phyloP scores from a whole-genome alignment of 1,139 yeast genomes.

The Spathaspora jeffriesii region DNA sequence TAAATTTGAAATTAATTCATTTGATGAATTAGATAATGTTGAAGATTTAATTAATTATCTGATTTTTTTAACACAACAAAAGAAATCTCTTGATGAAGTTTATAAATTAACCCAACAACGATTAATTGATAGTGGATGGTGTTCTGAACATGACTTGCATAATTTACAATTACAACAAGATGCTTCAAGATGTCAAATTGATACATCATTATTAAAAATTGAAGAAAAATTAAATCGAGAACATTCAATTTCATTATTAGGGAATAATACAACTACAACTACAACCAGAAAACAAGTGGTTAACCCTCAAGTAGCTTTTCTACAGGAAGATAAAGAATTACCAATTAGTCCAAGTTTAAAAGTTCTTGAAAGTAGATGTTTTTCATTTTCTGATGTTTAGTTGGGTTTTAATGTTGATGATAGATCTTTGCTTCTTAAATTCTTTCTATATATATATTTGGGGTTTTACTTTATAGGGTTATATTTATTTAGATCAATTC shows the following conservation, averaged over 20 bases:
- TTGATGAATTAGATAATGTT: slow-evolving; percentile 26
- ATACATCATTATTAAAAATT: slow-evolving; percentile 32
- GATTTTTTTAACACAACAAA: slow-evolving; percentile 30
- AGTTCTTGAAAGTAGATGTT: slow-evolving; percentile 25
- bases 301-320: background rate
- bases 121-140: slow-evolving; percentile 44
- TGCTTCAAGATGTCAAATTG: slow-evolving; percentile 29
- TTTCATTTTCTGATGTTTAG: slow-evolving; percentile 21
- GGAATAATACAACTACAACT: slow-evolving; percentile 1
- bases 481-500: slow-evolving; percentile 2
- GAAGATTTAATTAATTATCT: slow-evolving; percentile 35
- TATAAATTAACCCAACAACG: slow-evolving; percentile 36
- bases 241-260: slow-evolving; percentile 23
- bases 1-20: slow-evolving; percentile 14
- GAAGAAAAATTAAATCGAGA: slow-evolving; percentile 31
- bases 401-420: background rate
- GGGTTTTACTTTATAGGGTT: background rate
- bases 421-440: background rate
- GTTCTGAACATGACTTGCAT: slow-evolving; percentile 43
- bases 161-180: slow-evolving; percentile 41
- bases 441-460: background rate
- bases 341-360: slow-evolving; percentile 24
- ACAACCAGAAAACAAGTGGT: background rate
- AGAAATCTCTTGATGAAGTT: slow-evolving; percentile 32
- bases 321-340: slow-evolving; percentile 10